Evolutionary conservation across 2,329 filamentous ascomycete genomes (phyloP), one percentile per base, ranked within the genome.

Genomic region (Monosporascus cannonballus): DNA sequence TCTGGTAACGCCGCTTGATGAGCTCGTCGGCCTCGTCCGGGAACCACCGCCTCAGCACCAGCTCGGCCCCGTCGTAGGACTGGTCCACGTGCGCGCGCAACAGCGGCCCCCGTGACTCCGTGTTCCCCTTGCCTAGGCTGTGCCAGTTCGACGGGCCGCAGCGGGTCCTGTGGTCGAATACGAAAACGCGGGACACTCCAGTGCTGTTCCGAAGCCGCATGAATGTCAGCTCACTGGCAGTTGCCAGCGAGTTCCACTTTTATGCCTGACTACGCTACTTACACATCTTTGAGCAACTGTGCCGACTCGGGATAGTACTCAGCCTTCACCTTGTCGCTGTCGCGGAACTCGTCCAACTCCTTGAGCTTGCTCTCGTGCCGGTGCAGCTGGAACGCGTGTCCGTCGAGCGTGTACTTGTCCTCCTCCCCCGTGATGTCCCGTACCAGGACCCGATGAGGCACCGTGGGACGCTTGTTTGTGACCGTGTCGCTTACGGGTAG

Each of bases 121-220:
- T 60, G 66, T 79, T 84, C 80, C 85, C 24, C 76, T 83, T 51
- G 73, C 84, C 81, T 73, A 86, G 67, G 61, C 86, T 87, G 64
- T 84, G 81, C 85, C 86, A 90, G 52, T 74, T 64, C 3, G 71
- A 68, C 6, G 70, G 71, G 0, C 71, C 71, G 45, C 68, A 66
- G 37, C 88, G 82, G 59, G 89, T 83, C 11, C 86, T 90, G 69
- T 90, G 84, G 69, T 90, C 86, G 71, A 90, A 90, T 52, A 90
- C 70, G 51, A 86, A 71, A 8, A 90, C 73, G n/a, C 77, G 74
- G 14, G 61, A 55, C n/a, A 84, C 77, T 3, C 81, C 79, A 24
- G 84, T 85, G 2, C 80, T 81, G 2, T 85, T 70, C n/a, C 22
- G 22, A 20, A 9, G 17, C 17, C 6, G 17, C 38, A 18, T 39